Evolutionary conservation across 768 basidiomycete species (phyloP), one percentile per base, ranked within the genome.

Genomic region (Boletales sp.): DNA sequence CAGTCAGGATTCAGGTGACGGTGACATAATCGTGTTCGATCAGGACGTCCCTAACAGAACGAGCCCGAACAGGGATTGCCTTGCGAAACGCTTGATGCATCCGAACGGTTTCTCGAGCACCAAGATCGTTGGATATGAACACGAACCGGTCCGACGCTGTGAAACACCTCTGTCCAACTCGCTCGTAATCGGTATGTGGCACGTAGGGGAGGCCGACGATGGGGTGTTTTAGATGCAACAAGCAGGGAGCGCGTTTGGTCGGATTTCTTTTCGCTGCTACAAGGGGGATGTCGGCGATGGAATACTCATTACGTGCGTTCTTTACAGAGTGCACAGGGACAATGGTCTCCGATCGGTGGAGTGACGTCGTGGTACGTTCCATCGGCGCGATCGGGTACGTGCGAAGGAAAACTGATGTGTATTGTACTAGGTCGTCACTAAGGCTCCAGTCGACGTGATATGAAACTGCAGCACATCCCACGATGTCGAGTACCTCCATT

Each of bases 191-290:
- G 24, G 7, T 15, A 29, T 32, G 11, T 31, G 5, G 7, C 29
- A 3, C 13, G 2, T 21, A 19, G 41, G 0, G 5, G 42, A 30
- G 11, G 5, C 6, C 24, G 24, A 27, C 24, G 24, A 27, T 27
- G 5, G 5, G 24, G 24, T 27, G 24, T 42, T 48, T 17, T 44
- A 76, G 75, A 82, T 86, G 79, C 73, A 83, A 60, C 71, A 77
- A 40, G 79, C 78, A 5, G 71, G 68, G 3, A 75, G 66, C 51
- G 72, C 82, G 0, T 85, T 86, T 49, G 72, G 75, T 15, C 86
- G 87, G 5, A 84, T 82, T 12, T 70, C 82, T 0, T 89, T 87
- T 61, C 86, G 90, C 62, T 88, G 88, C 57, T 88, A 90, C 50
- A 70, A 58, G 58, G 86, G 86, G 2, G 67, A 61, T 24, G 79